Evolutionary conservation across 805 yeast species (phyloP).

Genomic region (Myxozyma mucilagina): DNA sequence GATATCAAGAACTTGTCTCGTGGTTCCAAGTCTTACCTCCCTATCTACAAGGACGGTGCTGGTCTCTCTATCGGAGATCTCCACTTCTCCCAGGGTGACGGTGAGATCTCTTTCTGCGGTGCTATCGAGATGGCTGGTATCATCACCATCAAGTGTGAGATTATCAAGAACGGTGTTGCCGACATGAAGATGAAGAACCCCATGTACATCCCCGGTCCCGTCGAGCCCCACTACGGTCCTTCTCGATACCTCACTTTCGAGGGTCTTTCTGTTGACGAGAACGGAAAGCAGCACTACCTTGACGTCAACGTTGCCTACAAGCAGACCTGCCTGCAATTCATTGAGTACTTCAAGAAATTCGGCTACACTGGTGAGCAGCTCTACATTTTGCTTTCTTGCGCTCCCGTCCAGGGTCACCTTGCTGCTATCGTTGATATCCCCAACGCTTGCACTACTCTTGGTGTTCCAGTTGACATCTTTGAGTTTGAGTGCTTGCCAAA

Average conservation of each 20-base stretch:
- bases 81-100: slow-evolving; percentile 56
- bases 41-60: slow-evolving; percentile 52
- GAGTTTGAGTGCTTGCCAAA: slow-evolving; percentile 45
- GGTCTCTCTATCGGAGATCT: slow-evolving; percentile 52
- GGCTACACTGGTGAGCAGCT: slow-evolving; percentile 56
- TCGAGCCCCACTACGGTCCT: slow-evolving; percentile 52
- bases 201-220: slow-evolving; percentile 51
- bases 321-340: slow-evolving; percentile 52
- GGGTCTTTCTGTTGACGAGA: slow-evolving; percentile 54
- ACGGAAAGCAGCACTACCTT: slow-evolving; percentile 49
- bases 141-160: slow-evolving; percentile 46
- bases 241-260: slow-evolving; percentile 53
- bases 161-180: slow-evolving; percentile 48
- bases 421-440: slow-evolving; percentile 57
- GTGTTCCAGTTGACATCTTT: slow-evolving; percentile 54
- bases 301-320: slow-evolving; percentile 53
- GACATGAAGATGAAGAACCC: slow-evolving; percentile 48
- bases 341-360: slow-evolving; percentile 51
- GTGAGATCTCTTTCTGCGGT: slow-evolving; percentile 56
- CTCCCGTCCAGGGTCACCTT: slow-evolving; percentile 54
- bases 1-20: slow-evolving; percentile 53
- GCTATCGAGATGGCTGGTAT: slow-evolving; percentile 56
- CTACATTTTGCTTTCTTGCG: slow-evolving; percentile 48
- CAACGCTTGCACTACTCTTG: slow-evolving; percentile 53
- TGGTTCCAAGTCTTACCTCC: slow-evolving; percentile 52